Percentiles rank a stretch among this genome's conserved stretches.
These are phyloP conservation scores for Suillus plorans DNA, from an alignment of 768 basidiomycete species.

Conservation along the genomic window DNA sequence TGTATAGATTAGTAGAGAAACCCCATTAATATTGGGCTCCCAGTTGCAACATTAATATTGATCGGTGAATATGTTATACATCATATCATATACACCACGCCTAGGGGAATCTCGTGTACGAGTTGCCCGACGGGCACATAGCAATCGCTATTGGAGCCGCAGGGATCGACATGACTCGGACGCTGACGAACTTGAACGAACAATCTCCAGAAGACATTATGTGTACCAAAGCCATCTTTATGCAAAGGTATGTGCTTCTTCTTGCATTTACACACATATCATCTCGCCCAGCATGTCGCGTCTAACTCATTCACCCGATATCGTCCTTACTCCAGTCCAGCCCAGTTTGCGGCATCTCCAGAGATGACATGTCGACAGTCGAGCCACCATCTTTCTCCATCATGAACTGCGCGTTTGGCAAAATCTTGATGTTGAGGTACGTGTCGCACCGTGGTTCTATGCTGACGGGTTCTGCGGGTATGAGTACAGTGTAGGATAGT, in stretches of 20 bases:
- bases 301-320: conserved; percentile 85
- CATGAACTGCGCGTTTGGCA: conserved; percentile 88
- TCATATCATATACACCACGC: too few relatives aligned
- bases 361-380: conserved; percentile 71
- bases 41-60: too few relatives aligned
- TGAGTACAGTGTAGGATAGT: too few relatives aligned
- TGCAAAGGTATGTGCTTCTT: conserved; percentile 64
- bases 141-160: conserved; percentile 55
- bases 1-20: too few relatives aligned
- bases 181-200: conserved; percentile 70
- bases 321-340: conserved; percentile 81
- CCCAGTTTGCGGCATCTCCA: conserved; percentile 76
- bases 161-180: conserved; percentile 43
- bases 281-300: conserved; percentile 72
- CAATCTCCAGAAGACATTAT: conserved; percentile 73
- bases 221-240: conserved; percentile 79
- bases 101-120: conserved; percentile 30
- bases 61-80: too few relatives aligned
- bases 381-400: conserved; percentile 79
- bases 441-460: conserved; percentile 16
- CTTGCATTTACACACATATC: not conserved
- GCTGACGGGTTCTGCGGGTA: too few relatives aligned
- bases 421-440: conserved; percentile 85
- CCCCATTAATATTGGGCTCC: conserved; percentile 67
- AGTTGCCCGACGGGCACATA: conserved; percentile 30